Evolutionary conservation across 2,329 filamentous ascomycete genomes (phyloP), one percentile per base, ranked within the genome.

Genomic region (Botryotinia calthae): DNA sequence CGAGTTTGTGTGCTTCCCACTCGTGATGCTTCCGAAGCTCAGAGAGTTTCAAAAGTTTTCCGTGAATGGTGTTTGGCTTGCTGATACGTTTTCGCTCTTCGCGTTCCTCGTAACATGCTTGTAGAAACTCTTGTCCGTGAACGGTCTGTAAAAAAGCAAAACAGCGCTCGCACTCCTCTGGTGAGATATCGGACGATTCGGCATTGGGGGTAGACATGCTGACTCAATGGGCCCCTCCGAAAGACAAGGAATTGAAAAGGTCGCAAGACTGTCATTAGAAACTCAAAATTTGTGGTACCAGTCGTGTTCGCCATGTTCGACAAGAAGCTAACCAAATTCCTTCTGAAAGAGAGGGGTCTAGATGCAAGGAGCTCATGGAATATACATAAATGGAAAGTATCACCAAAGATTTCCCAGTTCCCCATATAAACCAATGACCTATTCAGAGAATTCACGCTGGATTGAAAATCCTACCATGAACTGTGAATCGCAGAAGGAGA

Each of bases 1-100:
- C 69, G 22, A 25, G 31, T 56, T 64, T 64, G 37, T 64, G 59
- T 31, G 58, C 44, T 58, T 71, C 69, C 68, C 68, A 70, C 42
- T 70, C 68, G 10, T 34, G 31, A 22, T 63, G 58, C 28, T 63
- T 70, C 58, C 31, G 34, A 25, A 40, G 8, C 16, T 63, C 40
- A 40, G 56, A 62, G 28, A 63, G 34, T 40, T 70, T 70, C 58
- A 61, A 40, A 25, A 51, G 28, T 28, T 71, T 71, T 31, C 46
- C 34, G 22, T 54, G 58, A 5, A 58, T 58, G 20, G 34, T 54
- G 34, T 48, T 71, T 37, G 59, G 69, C 22, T 46, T 71, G 46
- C 46, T 54, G n/a, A 44, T 71, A 12, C 69, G 69, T 65, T 46
- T 63, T 40, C 51, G 44, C n/a, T 54, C 22, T 34, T 70, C 58